phyloP scores from a whole-genome alignment of 352 stramenopile species.

The Pythium insidiosum region DNA sequence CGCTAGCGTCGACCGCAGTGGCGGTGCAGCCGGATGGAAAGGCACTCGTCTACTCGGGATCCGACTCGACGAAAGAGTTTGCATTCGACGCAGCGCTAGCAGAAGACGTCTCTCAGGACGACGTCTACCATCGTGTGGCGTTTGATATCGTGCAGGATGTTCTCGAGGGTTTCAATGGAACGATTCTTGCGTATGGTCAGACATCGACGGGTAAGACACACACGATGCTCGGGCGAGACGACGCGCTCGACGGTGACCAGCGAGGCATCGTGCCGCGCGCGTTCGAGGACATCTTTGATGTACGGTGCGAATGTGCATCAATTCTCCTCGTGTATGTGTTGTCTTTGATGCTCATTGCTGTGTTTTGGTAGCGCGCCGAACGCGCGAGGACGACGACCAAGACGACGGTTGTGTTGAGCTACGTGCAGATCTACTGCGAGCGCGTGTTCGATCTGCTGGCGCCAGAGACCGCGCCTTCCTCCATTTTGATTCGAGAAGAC shows the following conservation, averaged over 20 bases:
- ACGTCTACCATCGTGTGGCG: slow-evolving; percentile 43
- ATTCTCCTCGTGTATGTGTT: too few species aligned
- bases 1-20: not conserved
- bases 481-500: slow-evolving; percentile 58
- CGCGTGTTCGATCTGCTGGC: slow-evolving; percentile 65
- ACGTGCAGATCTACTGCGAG: slow-evolving; percentile 80
- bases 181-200: slow-evolving; percentile 62
- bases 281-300: slow-evolving; percentile 50
- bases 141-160: slow-evolving; percentile 49
- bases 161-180: slow-evolving; percentile 57
- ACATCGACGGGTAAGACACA: slow-evolving; percentile 62
- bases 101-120: slow-evolving; percentile 29
- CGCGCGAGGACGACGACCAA: slow-evolving; percentile 18
- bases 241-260: slow-evolving; percentile 22
- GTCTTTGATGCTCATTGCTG: too few species aligned
- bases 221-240: slow-evolving; percentile 49
- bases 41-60: not conserved
- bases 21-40: slow-evolving; percentile 5
- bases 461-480: slow-evolving; percentile 24
- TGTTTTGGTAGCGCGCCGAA: slow-evolving; percentile 10
- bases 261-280: slow-evolving; percentile 53
- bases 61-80: slow-evolving; percentile 31
- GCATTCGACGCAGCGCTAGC: slow-evolving; percentile 45
- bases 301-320: slow-evolving; percentile 13
- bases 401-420: slow-evolving; percentile 54